Evolutionary conservation across 805 yeast species (phyloP), one percentile per base, ranked within the genome.

Genomic region (Zygotorulaspora danielsina): DNA sequence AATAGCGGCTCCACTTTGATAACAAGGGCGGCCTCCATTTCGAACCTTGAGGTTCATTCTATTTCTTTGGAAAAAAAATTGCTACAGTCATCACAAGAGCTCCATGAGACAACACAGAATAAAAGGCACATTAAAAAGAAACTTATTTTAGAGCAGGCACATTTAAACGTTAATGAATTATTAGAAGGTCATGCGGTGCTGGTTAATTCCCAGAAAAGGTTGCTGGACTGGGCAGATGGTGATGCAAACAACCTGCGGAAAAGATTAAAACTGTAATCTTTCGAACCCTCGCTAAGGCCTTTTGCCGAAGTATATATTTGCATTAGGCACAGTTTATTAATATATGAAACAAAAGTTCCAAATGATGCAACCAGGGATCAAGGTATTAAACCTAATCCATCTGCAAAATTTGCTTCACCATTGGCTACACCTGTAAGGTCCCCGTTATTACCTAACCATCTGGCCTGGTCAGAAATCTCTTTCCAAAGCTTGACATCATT

Each of bases 381-480:
- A 28, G 38, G 35, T 6, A 19, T 31, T 8, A 34, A 22, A 15
- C 42, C 39, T 32, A 34, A 38, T 18, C 36, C 35, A 10, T 46
- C 55, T 10, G 56, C 54, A 34, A 51, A 43, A 26, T 50, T 51
- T 12, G 45, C 38, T 34, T 56, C 61, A 10, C 48, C 54, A 3
- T 50, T 56, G 6, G 51, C 49, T 1, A 61, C 45, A 2, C 48
- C 55, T 2, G 61, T 42, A 10, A 61, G 59, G 26, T 59, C 63
- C 55, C 51, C 54, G 2, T 56, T 48, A 31, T 68, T 75, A 41
- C 73, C 73, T 40, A 84, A 60, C 94, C 94, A 84, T 49, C 75
- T 79, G 0, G 89, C 89, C 51, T 82, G 86, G 51, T 74, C 75
- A 0, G 88, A 78, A 39, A 84, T 79, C 46, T 83, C 89, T 53